Percentiles rank a stretch among this genome's conserved stretches.
Conservation (phyloP, 345 rosid genomes). For the Pugionium dolabratum region DNA sequence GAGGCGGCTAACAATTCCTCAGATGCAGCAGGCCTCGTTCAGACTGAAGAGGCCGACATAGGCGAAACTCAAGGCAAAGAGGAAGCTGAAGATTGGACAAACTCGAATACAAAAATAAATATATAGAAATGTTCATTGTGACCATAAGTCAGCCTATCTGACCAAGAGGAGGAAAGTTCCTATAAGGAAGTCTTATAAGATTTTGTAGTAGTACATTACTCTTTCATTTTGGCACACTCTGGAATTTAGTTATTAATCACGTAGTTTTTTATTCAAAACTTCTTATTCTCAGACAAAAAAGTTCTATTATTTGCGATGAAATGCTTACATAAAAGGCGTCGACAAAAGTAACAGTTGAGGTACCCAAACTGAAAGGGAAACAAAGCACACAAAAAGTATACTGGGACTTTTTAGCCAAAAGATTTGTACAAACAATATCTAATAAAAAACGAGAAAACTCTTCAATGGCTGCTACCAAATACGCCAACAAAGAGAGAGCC, state of each 20-base stretch:
- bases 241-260: conserved; percentile 11
- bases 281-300: background rate
- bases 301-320: conserved; percentile 3
- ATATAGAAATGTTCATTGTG: conserved; percentile 31
- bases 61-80: conserved; percentile 49
- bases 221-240: conserved; percentile 21
- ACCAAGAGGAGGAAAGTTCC: conserved; percentile 35
- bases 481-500: conserved; percentile 63
- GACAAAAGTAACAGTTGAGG: conserved; percentile 11
- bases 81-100: conserved; percentile 41
- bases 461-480: conserved; percentile 36
- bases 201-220: conserved; percentile 30
- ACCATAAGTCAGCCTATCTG: conserved; percentile 41
- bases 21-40: conserved; percentile 50
- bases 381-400: background rate
- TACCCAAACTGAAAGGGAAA: background rate
- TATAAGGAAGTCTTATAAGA: conserved; percentile 38
- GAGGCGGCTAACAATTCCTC: conserved; percentile 53
- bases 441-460: conserved; percentile 4
- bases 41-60: conserved; percentile 35
- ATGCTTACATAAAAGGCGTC: conserved; percentile 19
- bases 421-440: conserved; percentile 32
- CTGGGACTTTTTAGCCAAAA: background rate
- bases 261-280: conserved; percentile 1
- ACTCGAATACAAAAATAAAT: conserved; percentile 35